phyloP scores from a whole-genome alignment of 306 rosid species.

The Neltuma alba region DNA sequence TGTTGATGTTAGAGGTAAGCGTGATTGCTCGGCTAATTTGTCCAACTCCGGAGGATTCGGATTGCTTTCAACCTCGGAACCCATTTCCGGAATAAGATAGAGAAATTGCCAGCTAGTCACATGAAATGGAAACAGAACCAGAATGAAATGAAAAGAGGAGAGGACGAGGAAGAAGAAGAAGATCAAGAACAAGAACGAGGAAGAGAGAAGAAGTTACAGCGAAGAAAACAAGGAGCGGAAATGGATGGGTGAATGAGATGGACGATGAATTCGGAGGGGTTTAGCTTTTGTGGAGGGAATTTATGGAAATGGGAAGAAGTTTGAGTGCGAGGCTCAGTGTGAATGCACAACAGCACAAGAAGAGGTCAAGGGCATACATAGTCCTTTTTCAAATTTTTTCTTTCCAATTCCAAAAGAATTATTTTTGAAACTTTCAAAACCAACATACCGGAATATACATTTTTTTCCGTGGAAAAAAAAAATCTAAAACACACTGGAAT shows the following conservation, averaged over 20 bases:
- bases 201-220: neutral
- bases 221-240: neutral
- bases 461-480: neutral
- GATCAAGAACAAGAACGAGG: neutral
- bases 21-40: neutral
- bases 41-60: constrained; percentile 21
- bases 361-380: constrained; percentile 36
- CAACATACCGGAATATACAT: neutral
- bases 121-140: neutral
- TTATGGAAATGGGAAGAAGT: neutral
- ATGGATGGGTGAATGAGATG: neutral
- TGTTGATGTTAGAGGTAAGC: neutral
- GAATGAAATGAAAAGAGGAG: neutral
- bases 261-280: constrained; percentile 15
- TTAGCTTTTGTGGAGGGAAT: constrained; percentile 27
- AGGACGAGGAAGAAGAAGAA: neutral
- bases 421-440: constrained; percentile 4
- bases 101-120: too few relatives aligned
- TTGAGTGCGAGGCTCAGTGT: constrained; percentile 22
- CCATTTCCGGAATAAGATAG: constrained; percentile 26
- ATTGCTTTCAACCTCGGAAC: constrained; percentile 28
- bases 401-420: neutral
- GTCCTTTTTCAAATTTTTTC: neutral
- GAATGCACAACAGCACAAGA: constrained; percentile 27
- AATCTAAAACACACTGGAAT: neutral